A percentile compares a stretch with the other conserved stretches of the same genome.
Conservation (phyloP, 225 moss, liverwort and hornwort genomes). For the Bryum argenteum region DNA sequence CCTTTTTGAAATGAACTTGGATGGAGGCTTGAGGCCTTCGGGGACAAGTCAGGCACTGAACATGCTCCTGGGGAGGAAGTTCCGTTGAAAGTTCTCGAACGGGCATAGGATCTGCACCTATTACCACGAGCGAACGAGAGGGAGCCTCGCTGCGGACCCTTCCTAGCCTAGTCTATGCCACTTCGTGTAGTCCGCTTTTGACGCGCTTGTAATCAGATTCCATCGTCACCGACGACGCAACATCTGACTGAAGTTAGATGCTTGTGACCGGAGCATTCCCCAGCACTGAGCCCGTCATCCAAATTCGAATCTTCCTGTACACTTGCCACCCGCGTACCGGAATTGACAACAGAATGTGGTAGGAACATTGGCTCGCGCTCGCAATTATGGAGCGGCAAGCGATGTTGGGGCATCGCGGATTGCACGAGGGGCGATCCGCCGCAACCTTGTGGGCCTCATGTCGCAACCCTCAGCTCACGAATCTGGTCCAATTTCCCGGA, state of each 20-base stretch:
- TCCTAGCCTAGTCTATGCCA: not conserved
- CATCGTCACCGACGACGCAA: constrained; percentile 28
- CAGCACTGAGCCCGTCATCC: not conserved
- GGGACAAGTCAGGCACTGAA: no score
- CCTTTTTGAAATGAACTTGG: no score
- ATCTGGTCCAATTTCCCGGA: not conserved
- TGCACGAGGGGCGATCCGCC: constrained; percentile 18
- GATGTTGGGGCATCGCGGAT: constrained; percentile 22
- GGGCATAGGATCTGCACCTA: not conserved
- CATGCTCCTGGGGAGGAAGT: not conserved
- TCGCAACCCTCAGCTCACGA: constrained; percentile 27
- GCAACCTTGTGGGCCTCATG: constrained; percentile 7
- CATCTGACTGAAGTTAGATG: not conserved
- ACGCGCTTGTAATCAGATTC: constrained; percentile 36
- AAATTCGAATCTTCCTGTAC: not conserved
- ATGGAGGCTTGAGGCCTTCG: no score
- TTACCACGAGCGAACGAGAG: constrained; percentile 1
- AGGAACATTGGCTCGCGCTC: not conserved
- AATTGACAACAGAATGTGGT: constrained; percentile 27
- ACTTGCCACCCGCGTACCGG: not conserved
- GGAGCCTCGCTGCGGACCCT: constrained; percentile 3
- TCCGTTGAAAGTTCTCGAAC: not conserved
- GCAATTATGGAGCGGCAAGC: constrained; percentile 19
- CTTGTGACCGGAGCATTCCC: not conserved
- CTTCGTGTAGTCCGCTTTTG: not conserved